These are phyloP conservation scores for Exserohilum turcica DNA, from an alignment of 2,329 filamentous ascomycete genomes.

Conservation along the genomic window DNA sequence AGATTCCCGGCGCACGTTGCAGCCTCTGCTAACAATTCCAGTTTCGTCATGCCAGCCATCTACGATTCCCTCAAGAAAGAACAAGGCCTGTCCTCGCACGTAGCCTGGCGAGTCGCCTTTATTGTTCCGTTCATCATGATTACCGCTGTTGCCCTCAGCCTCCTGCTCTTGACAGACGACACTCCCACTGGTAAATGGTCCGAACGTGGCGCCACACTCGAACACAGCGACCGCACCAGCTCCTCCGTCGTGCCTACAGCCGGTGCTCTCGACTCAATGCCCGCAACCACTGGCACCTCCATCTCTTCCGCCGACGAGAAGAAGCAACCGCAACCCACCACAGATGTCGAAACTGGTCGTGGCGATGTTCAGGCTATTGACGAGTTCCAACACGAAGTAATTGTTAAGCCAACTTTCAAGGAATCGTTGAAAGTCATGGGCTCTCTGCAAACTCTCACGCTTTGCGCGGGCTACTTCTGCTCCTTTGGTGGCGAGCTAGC, in stretches of 20 bases:
- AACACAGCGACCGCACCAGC: conserved; percentile 58
- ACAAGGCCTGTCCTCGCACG: conserved; percentile 65
- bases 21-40: conserved; percentile 22
- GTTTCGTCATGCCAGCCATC: conserved; percentile 87
- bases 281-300: conserved; percentile 35
- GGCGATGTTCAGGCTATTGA: conserved; percentile 60
- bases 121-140: conserved; percentile 82
- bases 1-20: background rate
- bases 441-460: conserved; percentile 62
- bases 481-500: conserved; percentile 65
- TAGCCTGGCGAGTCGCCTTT: conserved; percentile 84
- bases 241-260: conserved; percentile 58
- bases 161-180: conserved; percentile 77
- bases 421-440: conserved; percentile 66
- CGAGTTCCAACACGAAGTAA: conserved; percentile 63
- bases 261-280: conserved; percentile 55
- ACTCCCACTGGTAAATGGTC: conserved; percentile 83
- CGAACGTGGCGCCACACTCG: conserved; percentile 66
- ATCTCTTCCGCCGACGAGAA: conserved; percentile 49
- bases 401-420: conserved; percentile 64
- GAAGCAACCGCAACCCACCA: conserved; percentile 27
- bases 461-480: conserved; percentile 62
- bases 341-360: conserved; percentile 55
- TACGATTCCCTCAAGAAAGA: conserved; percentile 73
- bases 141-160: conserved; percentile 65